phyloP scores from a whole-genome alignment of 169 alveolate species.

The Plasmodium knowlesi region DNA sequence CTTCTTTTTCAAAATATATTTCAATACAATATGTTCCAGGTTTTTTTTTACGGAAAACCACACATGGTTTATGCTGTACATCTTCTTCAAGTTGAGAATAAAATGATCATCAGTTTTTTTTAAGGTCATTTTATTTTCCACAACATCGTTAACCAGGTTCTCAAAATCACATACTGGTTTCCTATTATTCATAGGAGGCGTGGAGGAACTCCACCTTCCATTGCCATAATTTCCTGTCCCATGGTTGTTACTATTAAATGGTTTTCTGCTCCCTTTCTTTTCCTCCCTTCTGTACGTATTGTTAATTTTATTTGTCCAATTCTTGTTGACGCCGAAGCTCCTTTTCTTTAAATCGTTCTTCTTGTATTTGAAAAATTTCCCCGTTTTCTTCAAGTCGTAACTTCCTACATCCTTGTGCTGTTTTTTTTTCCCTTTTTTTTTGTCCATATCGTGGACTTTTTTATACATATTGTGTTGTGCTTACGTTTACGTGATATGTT shows the following conservation, averaged over 20 bases:
- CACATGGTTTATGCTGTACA: neutral
- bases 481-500: neutral
- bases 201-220: neutral
- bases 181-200: neutral
- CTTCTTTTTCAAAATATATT: conserved; percentile 65
- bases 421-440: neutral
- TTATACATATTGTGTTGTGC: conserved; percentile 15
- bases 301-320: conserved; percentile 31
- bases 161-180: conserved; percentile 12
- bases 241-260: conserved; percentile 18
- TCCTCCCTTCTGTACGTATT: conserved; percentile 3
- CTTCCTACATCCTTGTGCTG: conserved; percentile 1
- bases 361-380: conserved; percentile 32
- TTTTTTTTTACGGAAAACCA: conserved; percentile 41
- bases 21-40: conserved; percentile 43
- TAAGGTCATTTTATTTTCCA: conserved; percentile 35
- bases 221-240: neutral
- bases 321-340: conserved; percentile 1
- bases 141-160: neutral
- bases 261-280: conserved; percentile 4
- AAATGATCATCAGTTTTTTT: conserved; percentile 49
- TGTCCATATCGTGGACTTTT: conserved; percentile 2
- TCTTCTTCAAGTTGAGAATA: conserved; percentile 9
- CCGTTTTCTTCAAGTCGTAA: conserved; percentile 30
- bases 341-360: conserved; percentile 38